Evolutionary conservation across 2,329 filamentous ascomycete genomes (phyloP).

Genomic region (Pyricularia grisea): DNA sequence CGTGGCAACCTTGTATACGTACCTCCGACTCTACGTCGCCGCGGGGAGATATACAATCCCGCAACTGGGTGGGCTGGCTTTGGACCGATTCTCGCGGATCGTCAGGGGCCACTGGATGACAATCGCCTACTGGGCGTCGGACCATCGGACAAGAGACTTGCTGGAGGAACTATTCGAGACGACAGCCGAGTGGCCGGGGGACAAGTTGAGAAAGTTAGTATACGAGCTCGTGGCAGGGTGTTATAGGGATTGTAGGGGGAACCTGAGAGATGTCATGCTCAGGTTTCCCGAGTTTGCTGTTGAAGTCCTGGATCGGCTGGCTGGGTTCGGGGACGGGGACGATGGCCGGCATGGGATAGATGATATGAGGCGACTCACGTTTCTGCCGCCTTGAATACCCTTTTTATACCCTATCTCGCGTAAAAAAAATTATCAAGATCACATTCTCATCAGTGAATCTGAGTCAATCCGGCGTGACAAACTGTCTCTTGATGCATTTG

Average conservation of each 20-base stretch:
- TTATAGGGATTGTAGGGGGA: background rate
- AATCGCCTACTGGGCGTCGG: background rate
- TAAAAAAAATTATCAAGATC: background rate
- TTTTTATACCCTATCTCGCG: too few relatives aligned
- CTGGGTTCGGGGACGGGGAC: background rate
- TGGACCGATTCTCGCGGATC: background rate
- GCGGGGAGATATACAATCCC: constrained; percentile 26
- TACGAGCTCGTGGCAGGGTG: background rate
- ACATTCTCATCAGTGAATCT: background rate
- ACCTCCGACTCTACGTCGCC: constrained; percentile 21
- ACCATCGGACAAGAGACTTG: constrained; percentile 1
- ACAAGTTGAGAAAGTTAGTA: background rate
- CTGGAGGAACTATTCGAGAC: background rate
- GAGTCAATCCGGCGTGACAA: background rate
- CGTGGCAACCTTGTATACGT: constrained; percentile 9
- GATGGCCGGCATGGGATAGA: background rate
- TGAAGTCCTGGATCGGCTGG: background rate
- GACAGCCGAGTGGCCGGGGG: background rate
- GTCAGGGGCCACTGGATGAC: background rate
- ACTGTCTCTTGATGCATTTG: too few relatives aligned
- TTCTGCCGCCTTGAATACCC: background rate
- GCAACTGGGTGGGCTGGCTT: background rate
- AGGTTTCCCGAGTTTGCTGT: background rate
- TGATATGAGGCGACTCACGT: background rate
- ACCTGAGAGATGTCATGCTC: background rate